Conservation (phyloP, 495 filamentous ascomycete genomes). For the Oleoguttula mirabilis region DNA sequence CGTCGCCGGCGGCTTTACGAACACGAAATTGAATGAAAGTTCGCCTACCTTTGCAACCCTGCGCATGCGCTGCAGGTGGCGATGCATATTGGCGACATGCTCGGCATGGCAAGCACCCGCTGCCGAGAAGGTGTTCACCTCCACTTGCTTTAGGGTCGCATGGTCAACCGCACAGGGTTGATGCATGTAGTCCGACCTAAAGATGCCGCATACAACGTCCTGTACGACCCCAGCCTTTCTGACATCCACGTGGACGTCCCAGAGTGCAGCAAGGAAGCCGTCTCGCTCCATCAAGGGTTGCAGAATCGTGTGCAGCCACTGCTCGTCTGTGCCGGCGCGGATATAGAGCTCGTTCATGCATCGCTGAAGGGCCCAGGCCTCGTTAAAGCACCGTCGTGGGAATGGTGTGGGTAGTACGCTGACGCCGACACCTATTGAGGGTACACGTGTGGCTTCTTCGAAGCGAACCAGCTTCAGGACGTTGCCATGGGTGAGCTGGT, state of each 20-base stretch:
- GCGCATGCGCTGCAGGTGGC: conserved; percentile 6
- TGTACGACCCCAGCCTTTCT: conserved; percentile 11
- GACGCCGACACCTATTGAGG: conserved; percentile 8
- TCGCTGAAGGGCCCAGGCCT: conserved; percentile 15
- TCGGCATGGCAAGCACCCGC: conserved; percentile 20
- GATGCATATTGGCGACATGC: conserved; percentile 18
- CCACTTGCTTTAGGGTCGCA: conserved; percentile 20
- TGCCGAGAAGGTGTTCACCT: conserved; percentile 22
- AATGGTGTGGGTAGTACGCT: conserved; percentile 17
- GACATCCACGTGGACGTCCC: conserved; percentile 15
- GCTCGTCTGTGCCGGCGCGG: conserved; percentile 9
- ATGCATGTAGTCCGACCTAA: conserved; percentile 23
- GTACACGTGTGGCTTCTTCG: conserved; percentile 7
- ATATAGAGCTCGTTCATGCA: conserved; percentile 21
- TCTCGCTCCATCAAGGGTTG: conserved; percentile 11
- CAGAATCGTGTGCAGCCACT: conserved; percentile 13
- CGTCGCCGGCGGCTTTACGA: too few relatives aligned
- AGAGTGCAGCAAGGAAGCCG: conserved; percentile 9
- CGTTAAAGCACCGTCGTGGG: conserved; percentile 10
- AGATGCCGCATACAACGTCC: conserved; percentile 14
- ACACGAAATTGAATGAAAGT: too few relatives aligned
- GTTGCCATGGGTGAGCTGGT: conserved; percentile 21
- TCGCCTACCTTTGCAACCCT: too few relatives aligned
- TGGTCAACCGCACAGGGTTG: background rate
- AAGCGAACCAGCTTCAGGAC: conserved; percentile 17